Percentiles rank a stretch among this genome's conserved stretches.
phyloP scores from a whole-genome alignment of 176 grass and related monocot species.

The Saccharum officinarum region DNA sequence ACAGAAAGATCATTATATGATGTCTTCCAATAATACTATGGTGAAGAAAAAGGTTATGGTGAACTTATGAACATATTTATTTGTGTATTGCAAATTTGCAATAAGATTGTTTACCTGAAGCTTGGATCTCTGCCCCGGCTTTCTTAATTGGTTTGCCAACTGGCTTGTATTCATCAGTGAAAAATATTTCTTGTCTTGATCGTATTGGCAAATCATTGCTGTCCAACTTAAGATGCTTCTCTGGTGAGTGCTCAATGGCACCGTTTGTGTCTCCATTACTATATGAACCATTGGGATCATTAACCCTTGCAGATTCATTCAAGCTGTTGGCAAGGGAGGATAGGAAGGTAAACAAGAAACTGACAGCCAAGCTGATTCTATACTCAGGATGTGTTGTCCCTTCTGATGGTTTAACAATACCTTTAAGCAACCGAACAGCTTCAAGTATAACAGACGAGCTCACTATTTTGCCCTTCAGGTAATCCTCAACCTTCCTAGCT shows the following conservation, averaged over 20 bases:
- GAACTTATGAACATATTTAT: neutral
- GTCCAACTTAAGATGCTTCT: neutral
- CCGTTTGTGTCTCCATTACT: slow-evolving; percentile 3
- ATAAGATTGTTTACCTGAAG: slow-evolving; percentile 62
- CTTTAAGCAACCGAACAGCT: slow-evolving; percentile 52
- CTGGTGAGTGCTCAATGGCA: neutral
- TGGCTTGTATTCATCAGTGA: slow-evolving; percentile 62
- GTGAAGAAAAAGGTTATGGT: neutral
- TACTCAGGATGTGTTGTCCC: slow-evolving; percentile 62
- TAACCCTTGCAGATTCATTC: neutral
- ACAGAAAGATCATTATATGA: neutral
- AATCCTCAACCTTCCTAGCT: slow-evolving; percentile 69
- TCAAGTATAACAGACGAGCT: slow-evolving; percentile 49
- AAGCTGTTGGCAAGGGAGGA: slow-evolving; percentile 43
- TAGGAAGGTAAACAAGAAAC: slow-evolving; percentile 76
- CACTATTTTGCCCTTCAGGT: slow-evolving; percentile 58
- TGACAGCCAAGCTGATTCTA: slow-evolving; percentile 63
- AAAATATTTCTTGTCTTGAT: slow-evolving; percentile 60
- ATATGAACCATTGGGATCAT: neutral
- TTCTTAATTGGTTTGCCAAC: slow-evolving; percentile 70
- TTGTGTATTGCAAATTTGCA: neutral
- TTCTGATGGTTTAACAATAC: slow-evolving; percentile 48
- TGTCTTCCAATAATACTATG: neutral
- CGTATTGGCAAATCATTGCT: slow-evolving; percentile 33
- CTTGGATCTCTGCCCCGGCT: slow-evolving; percentile 69